These are phyloP conservation scores for Kwoniella shivajii DNA, from an alignment of 1,284 basidiomycete species.

Conservation along the genomic window DNA sequence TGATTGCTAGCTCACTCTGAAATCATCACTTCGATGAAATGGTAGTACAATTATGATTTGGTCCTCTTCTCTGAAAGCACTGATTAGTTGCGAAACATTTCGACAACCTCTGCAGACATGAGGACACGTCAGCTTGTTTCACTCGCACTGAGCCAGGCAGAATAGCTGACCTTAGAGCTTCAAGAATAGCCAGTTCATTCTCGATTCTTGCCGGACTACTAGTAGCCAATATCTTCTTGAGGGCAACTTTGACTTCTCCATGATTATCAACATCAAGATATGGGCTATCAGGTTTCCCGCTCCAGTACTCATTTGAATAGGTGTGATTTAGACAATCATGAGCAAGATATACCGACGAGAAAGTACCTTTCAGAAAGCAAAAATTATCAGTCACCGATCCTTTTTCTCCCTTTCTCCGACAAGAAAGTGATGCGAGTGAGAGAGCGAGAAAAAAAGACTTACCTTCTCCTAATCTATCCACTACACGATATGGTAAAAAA, in stretches of 20 bases:
- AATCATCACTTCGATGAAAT: conserved; percentile 89
- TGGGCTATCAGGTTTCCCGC: conserved; percentile 44
- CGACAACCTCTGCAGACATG: conserved; percentile 65
- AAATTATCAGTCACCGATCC: not conserved
- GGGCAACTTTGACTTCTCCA: conserved; percentile 72
- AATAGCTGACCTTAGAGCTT: conserved; percentile 60
- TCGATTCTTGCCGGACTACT: conserved; percentile 88
- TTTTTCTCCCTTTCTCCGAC: too few relatives aligned
- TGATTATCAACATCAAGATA: not conserved
- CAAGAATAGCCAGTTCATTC: conserved; percentile 94
- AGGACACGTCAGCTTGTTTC: not conserved
- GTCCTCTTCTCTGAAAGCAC: conserved; percentile 87
- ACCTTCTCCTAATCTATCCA: conserved; percentile 89
- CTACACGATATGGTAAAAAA: conserved; percentile 67
- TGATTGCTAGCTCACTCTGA: conserved; percentile 65
- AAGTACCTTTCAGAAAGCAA: conserved; percentile 67
- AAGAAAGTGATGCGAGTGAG: not conserved
- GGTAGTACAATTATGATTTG: conserved; percentile 96
- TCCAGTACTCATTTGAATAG: conserved; percentile 83
- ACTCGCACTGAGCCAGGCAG: not conserved
- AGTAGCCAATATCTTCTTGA: conserved; percentile 97
- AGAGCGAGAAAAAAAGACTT: conserved; percentile 12
- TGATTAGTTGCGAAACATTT: conserved; percentile 88
- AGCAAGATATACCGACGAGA: conserved; percentile 98
- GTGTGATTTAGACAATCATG: conserved; percentile 73